Base-by-base conservation (phyloP, 768 basidiomycete genomes). In the Lentinula sp. region DNA sequence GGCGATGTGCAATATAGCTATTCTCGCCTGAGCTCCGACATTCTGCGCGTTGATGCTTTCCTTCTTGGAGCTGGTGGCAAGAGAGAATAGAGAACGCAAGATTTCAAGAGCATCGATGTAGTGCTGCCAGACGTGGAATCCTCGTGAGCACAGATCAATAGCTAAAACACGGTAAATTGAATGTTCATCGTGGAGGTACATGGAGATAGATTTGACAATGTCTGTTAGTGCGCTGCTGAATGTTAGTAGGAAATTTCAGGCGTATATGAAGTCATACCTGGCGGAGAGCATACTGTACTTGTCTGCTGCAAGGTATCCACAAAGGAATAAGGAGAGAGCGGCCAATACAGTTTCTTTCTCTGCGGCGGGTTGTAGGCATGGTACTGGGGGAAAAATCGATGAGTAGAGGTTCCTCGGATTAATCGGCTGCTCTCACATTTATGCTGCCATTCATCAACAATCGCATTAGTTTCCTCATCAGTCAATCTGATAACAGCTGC, bases 101-200 rank as follows among this genome's bases (percentile, higher is more conserved):
- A 97, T 86, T 61, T 88, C 87, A 78, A 94, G 89, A 0, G 94
- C 85, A 65, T 98, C 95, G 61, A 95, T 81, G 65, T 95, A 94
- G 65, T 93, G 86, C 68, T 97, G 94, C 95, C 95, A 98, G 53
- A 95, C 85, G 49, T 88, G 83, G 69, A 98, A 98, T 0, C 96
- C 96, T 49, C 91, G 86, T 1, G 91, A 88, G 66, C 92, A 94
- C 9, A 98, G 78, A 67, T 98, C 96, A 64, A 97, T 87, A 0
- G 91, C 93, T 11, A 95, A 77, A 3, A 84, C 77, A 6, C 88
- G 78, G 69, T 91, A 83, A 1, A 77, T 77, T 0, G 86, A 85
- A 6, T 79, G 75, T 53, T 89, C 86, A 61, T 92, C 87, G 58
- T 92, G 82, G 11, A 99, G 78, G 67, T 89, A 95, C 8, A 87